Conservation (phyloP, 2,329 filamentous ascomycete genomes). For the Xylaria sp. region DNA sequence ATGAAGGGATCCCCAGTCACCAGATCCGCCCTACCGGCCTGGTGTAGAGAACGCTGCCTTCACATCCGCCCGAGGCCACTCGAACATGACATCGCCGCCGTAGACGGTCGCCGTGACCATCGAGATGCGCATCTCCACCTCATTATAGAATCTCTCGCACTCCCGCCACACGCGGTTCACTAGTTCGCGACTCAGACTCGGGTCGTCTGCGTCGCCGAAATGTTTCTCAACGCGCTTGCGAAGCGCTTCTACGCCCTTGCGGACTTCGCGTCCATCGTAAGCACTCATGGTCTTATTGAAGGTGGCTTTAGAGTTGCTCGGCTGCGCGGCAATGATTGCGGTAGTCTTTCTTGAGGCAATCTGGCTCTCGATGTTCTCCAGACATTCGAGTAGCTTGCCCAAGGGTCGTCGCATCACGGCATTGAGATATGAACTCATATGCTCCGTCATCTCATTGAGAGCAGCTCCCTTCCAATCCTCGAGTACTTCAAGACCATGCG, state of each 20-base stretch:
- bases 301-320: conserved; percentile 73
- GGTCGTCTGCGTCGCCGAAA: conserved; percentile 83
- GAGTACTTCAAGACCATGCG: conserved; percentile 66
- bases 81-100: conserved; percentile 58
- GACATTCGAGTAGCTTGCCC: conserved; percentile 83
- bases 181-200: conserved; percentile 54
- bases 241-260: conserved; percentile 83
- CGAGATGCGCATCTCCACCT: conserved; percentile 56
- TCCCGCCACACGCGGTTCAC: conserved; percentile 54
- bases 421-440: conserved; percentile 80
- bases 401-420: conserved; percentile 84
- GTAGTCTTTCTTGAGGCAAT: conserved; percentile 55
- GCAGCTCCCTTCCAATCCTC: conserved; percentile 80
- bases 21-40: conserved; percentile 30
- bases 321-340: conserved; percentile 66
- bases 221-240: conserved; percentile 95
- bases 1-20: conserved; percentile 22
- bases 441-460: conserved; percentile 71
- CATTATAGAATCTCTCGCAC: conserved; percentile 58
- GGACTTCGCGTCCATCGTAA: conserved; percentile 78
- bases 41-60: conserved; percentile 49
- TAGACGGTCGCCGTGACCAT: conserved; percentile 58
- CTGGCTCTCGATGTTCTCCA: conserved; percentile 80
- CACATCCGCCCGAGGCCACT: conserved; percentile 61
- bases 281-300: conserved; percentile 81